phyloP scores from a whole-genome alignment of 306 rosid genomes.

The Pyrus betulifolia region DNA sequence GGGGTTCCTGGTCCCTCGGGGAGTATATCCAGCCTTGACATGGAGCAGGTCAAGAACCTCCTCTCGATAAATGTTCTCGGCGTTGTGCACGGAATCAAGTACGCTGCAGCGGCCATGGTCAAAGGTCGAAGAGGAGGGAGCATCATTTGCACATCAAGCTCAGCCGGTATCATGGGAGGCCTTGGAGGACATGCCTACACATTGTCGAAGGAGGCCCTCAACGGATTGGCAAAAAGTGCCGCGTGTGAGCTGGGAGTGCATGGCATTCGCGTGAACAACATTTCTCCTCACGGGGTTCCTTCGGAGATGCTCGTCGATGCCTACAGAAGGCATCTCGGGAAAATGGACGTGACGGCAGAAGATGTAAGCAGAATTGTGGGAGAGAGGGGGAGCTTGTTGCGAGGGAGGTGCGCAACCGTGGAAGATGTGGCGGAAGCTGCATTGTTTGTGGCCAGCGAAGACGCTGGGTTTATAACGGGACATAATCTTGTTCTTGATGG shows the following conservation, averaged over 20 bases:
- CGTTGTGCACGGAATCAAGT: conserved; percentile 59
- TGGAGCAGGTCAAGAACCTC: conserved; percentile 32
- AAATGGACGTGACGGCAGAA: conserved; percentile 34
- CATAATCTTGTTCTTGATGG: conserved; percentile 74
- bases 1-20: conserved; percentile 47
- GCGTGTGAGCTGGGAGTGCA: conserved; percentile 75
- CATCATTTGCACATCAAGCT: conserved; percentile 72
- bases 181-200: conserved; percentile 61
- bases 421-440: conserved; percentile 73
- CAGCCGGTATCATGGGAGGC: conserved; percentile 69
- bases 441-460: conserved; percentile 53
- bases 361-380: conserved; percentile 35
- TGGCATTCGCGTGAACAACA: conserved; percentile 63
- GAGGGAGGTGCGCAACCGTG: conserved; percentile 38
- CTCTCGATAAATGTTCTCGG: conserved; percentile 53
- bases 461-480: conserved; percentile 59
- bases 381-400: conserved; percentile 48
- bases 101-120: conserved; percentile 72
- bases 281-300: conserved; percentile 79
- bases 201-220: conserved; percentile 52
- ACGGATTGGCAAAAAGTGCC: conserved; percentile 53
- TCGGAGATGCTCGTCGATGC: conserved; percentile 59
- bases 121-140: conserved; percentile 42
- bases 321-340: conserved; percentile 21
- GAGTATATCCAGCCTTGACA: conserved; percentile 52